Base-by-base conservation (phyloP, 108 stramenopile genomes). In the Nitzschia putrida region DNA sequence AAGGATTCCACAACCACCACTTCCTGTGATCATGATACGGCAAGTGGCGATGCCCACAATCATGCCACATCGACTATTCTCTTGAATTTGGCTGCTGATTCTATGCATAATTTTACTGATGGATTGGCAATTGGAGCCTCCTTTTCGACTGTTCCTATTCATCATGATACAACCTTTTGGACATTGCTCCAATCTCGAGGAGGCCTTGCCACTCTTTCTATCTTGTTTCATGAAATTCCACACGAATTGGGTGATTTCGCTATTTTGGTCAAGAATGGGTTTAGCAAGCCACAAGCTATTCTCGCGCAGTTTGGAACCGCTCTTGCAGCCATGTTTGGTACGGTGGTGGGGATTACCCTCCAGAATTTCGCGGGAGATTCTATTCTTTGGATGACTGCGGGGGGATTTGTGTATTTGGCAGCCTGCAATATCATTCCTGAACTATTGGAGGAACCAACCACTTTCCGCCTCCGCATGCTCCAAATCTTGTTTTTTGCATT, bases 201-300 rank as follows among this genome's bases (percentile, higher is more conserved):
- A 20, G 88, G 88, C 9, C 65, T 91, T 26, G 89, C 91, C 34
- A 81, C 91, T 0, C 51, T 94, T 18, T 88, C 90, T 7, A 82
- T 96, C n/a, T 53, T 94, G 40, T 80, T 96, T 53, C 95, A 96
- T 57, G 95, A 96, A 77, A 81, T 96, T 49, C 95, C 95, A 20
- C 95, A 96, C 66, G 95, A 96, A 60, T 51, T 96, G 29, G 90
- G 95, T 11, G 93, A 96, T 71, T 96, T 86, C 73, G 83, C 86
- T 21, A 87, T 92, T 60, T 74, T 96, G 64, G 79, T 94, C 2
- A 84, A 80, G 60, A 81, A 74, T 49, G 95, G 95, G 8, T 80
- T 84, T 56, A 80, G 77, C 41, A 82, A 88, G 53, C 73, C 66
- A 39, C 78, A 92, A 61, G 95, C 95, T 3, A 94, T 96, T 52